These are phyloP conservation scores for Xylaria sp. DNA, from an alignment of 2,329 filamentous ascomycete genomes.

Conservation along the genomic window DNA sequence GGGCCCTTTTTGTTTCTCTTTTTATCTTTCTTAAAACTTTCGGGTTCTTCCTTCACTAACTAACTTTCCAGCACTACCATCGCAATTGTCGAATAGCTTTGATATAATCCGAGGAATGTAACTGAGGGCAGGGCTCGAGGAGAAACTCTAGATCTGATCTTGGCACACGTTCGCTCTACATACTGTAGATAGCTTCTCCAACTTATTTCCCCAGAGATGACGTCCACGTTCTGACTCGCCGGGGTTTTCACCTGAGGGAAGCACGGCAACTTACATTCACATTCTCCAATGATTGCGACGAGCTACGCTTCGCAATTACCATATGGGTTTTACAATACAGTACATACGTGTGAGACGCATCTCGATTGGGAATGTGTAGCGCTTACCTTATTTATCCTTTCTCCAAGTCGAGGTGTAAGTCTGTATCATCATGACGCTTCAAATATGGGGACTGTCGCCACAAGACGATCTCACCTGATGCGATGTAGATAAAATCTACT, in stretches of 20 bases:
- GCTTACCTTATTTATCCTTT: neutral
- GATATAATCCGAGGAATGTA: no score
- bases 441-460: conserved; percentile 6
- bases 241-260: conserved; percentile 14
- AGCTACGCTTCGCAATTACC: neutral
- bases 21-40: no score
- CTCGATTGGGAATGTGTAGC: conserved; percentile 2
- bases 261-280: conserved; percentile 2
- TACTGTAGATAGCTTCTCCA: conserved; percentile 41
- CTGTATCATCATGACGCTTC: conserved; percentile 32
- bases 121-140: no score
- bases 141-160: neutral
- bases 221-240: conserved; percentile 3
- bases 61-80: no score
- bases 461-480: neutral
- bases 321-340: neutral
- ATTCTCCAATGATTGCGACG: conserved; percentile 4
- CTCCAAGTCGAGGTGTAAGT: conserved; percentile 49
- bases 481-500: neutral
- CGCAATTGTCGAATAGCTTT: no score
- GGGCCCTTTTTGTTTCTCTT: no score
- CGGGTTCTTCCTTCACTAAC: no score
- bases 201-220: conserved; percentile 9
- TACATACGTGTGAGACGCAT: neutral
- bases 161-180: neutral